phyloP scores from a whole-genome alignment of 2,329 filamentous ascomycete species.

The Penicillium psychrosexuale region DNA sequence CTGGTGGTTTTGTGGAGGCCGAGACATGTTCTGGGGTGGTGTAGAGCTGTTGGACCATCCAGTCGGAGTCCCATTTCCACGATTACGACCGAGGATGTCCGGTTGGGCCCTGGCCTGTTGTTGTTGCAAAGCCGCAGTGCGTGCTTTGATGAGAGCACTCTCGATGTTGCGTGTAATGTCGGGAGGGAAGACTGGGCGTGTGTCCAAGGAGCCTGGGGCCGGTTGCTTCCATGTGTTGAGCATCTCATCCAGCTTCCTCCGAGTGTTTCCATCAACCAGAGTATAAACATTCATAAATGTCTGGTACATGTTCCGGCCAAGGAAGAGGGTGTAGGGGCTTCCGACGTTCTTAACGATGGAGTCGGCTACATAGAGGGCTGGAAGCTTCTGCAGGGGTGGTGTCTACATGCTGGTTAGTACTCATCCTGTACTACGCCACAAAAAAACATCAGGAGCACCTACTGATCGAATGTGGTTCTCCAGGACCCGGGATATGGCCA shows the following conservation, averaged over 20 bases:
- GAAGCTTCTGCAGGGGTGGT: conserved; percentile 81
- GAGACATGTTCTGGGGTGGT: conserved; percentile 37
- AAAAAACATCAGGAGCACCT: conserved; percentile 48
- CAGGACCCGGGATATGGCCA: conserved; percentile 84
- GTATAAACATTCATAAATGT: conserved; percentile 98
- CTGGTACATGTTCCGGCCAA: conserved; percentile 84
- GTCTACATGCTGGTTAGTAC: conserved; percentile 56
- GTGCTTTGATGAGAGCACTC: conserved; percentile 84
- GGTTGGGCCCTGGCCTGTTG: conserved; percentile 54
- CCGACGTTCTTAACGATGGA: conserved; percentile 99
- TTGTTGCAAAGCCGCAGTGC: conserved; percentile 53
- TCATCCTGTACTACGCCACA: conserved; percentile 4
- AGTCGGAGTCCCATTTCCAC: conserved; percentile 51
- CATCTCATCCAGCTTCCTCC: conserved; percentile 94
- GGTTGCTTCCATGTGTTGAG: conserved; percentile 97
- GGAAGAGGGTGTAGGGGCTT: conserved; percentile 93
- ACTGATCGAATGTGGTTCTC: conserved; percentile 94
- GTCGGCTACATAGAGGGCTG: conserved; percentile 95
- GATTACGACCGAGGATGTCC: conserved; percentile 53
- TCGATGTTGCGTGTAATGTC: conserved; percentile 90
- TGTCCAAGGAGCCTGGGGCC: conserved; percentile 87
- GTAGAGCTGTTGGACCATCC: conserved; percentile 72
- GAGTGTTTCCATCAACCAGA: conserved; percentile 75
- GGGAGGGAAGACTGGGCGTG: conserved; percentile 83
- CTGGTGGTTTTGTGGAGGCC: conserved; percentile 31